Evolutionary conservation across 805 yeast species (phyloP).

Genomic region (Diddensiella santjacobensis): DNA sequence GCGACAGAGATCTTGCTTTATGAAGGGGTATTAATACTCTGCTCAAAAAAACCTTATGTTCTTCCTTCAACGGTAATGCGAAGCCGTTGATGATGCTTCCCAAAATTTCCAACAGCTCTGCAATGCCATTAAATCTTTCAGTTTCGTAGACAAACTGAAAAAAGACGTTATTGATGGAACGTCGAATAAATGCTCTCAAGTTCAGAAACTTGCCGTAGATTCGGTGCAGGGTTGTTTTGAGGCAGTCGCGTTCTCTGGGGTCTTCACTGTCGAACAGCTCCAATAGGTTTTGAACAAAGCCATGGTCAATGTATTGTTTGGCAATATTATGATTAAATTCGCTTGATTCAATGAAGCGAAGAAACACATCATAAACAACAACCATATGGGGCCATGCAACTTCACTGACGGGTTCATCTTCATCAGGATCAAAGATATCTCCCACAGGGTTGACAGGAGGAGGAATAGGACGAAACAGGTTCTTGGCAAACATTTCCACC

Average conservation of each 20-base stretch:
- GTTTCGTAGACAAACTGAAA: conserved; percentile 93
- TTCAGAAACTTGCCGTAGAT: conserved; percentile 93
- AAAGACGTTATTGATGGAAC: conserved; percentile 87
- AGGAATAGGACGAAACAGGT: conserved; percentile 92
- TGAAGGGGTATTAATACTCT: conserved; percentile 89
- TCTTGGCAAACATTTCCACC: conserved; percentile 81
- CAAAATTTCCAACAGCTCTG: conserved; percentile 88
- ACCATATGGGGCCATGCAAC: conserved; percentile 99
- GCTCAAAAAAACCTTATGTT: conserved; percentile 85
- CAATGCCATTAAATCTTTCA: conserved; percentile 91
- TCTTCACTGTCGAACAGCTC: conserved; percentile 95
- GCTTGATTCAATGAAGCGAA: conserved; percentile 88
- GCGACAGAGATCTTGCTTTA: conserved; percentile 79
- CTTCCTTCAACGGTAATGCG: conserved; percentile 95
- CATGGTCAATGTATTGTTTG: conserved; percentile 89
- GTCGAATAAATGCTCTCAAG: conserved; percentile 83
- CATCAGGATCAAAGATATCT: conserved; percentile 95
- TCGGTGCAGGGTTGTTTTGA: conserved; percentile 92
- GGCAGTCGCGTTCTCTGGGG: conserved; percentile 90
- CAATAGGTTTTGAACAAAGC: conserved; percentile 71
- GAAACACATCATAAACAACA: conserved; percentile 88
- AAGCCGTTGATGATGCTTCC: conserved; percentile 97
- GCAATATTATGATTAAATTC: conserved; percentile 93
- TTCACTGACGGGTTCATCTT: conserved; percentile 95
- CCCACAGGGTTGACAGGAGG: conserved; percentile 98